Evolutionary conservation across 176 grass and related monocot species (phyloP).

Genomic region (Carex littledalei): DNA sequence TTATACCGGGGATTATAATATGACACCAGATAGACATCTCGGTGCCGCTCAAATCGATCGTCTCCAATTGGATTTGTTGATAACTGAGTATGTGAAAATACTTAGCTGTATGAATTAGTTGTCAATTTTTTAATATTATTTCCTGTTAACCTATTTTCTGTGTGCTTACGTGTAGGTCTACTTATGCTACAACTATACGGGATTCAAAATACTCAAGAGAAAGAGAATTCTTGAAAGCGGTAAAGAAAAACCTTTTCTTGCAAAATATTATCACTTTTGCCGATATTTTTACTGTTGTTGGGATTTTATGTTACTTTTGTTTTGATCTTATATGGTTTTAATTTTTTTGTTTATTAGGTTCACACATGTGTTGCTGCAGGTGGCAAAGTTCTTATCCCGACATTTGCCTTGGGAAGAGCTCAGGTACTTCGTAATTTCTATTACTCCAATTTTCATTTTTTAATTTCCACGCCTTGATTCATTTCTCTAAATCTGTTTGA

Average conservation of each 20-base stretch:
- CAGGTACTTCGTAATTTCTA: constrained; percentile 40
- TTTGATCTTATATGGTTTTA: background rate
- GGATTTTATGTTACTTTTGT: constrained; percentile 13
- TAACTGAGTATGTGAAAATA: constrained; percentile 67
- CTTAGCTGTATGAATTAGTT: background rate
- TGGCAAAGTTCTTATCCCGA: constrained; percentile 94
- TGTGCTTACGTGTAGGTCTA: constrained; percentile 58
- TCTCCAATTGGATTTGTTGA: constrained; percentile 70
- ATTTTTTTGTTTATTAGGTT: constrained; percentile 35
- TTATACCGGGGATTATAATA: constrained; percentile 97
- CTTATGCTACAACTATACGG: constrained; percentile 90
- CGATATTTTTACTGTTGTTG: background rate
- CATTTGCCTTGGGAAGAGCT: constrained; percentile 96
- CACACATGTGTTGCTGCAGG: constrained; percentile 87
- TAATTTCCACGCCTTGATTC: too few species aligned
- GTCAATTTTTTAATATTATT: background rate
- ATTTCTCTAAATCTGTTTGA: background rate
- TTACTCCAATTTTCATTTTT: background rate
- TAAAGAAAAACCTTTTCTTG: constrained; percentile 28
- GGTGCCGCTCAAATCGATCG: constrained; percentile 92
- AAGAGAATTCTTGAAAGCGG: constrained; percentile 89
- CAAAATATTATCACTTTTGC: constrained; percentile 9
- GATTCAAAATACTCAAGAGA: constrained; percentile 84
- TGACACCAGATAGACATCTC: constrained; percentile 98
- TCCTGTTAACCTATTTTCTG: background rate